phyloP scores from a whole-genome alignment of 331 rosid species.

The Ulmus americana region DNA sequence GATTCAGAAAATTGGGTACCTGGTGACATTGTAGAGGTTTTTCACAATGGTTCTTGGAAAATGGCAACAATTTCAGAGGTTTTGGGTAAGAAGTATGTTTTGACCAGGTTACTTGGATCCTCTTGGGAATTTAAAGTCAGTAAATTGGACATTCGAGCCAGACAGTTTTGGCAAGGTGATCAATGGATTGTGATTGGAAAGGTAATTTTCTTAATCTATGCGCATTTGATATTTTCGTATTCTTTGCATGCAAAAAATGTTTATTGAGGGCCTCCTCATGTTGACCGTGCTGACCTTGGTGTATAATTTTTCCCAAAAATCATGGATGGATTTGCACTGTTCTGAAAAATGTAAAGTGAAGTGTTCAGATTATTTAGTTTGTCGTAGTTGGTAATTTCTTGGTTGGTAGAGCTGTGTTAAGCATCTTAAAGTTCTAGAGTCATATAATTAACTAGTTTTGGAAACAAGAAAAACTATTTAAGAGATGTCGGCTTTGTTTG shows the following conservation, averaged over 20 bases:
- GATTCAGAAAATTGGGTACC: conserved; percentile 47
- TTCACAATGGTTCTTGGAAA: conserved; percentile 68
- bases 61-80: conserved; percentile 71
- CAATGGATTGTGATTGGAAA: conserved; percentile 72
- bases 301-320: neutral
- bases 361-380: neutral
- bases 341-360: neutral
- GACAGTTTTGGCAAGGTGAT: conserved; percentile 72
- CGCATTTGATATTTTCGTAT: conserved; percentile 16
- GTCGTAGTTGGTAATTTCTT: conserved; percentile 3
- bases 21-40: conserved; percentile 79
- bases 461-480: neutral
- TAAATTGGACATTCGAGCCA: conserved; percentile 57
- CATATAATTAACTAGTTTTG: neutral
- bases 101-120: conserved; percentile 79
- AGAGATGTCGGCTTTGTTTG: neutral
- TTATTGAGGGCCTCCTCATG: neutral
- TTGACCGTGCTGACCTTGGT: conserved; percentile 6
- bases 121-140: conserved; percentile 55
- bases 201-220: conserved; percentile 38
- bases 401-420: conserved; percentile 5
- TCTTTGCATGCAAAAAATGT: conserved; percentile 14
- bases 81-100: conserved; percentile 44
- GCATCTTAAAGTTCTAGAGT: conserved; percentile 17
- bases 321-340: neutral